phyloP scores from a whole-genome alignment of 192 early-diverging fungal genomes.

The Linnemannia exigua region DNA sequence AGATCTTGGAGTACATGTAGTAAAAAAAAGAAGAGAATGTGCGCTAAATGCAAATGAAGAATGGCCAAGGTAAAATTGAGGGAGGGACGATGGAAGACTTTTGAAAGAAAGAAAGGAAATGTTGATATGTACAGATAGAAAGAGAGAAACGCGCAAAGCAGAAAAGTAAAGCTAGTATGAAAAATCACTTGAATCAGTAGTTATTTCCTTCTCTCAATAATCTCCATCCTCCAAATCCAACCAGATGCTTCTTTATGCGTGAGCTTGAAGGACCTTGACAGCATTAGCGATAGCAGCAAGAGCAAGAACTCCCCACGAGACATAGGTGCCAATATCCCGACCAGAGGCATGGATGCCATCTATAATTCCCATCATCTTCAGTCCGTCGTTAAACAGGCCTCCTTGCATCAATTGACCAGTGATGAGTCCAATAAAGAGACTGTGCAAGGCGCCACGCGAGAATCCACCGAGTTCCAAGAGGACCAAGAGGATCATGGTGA shows the following conservation, averaged over 20 bases:
- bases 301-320: slow-evolving; percentile 31
- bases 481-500: slow-evolving; percentile 23
- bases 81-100: neutral
- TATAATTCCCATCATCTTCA: slow-evolving; percentile 27
- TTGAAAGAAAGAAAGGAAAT: neutral
- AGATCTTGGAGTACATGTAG: neutral
- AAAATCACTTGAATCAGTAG: neutral
- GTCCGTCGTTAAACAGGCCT: slow-evolving; percentile 20
- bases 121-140: neutral
- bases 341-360: slow-evolving; percentile 42
- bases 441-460: slow-evolving; percentile 24
- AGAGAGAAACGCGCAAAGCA: neutral
- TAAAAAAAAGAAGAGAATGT: neutral
- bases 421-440: slow-evolving; percentile 24
- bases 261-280: slow-evolving; percentile 21
- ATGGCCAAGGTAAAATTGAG: neutral
- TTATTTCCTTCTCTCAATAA: neutral
- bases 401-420: slow-evolving; percentile 32
- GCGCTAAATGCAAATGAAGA: neutral
- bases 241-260: too few species aligned
- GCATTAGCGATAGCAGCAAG: slow-evolving; percentile 25
- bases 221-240: neutral
- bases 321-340: slow-evolving; percentile 31
- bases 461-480: slow-evolving; percentile 39
- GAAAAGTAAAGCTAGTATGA: neutral